Conservation (phyloP, 2,329 filamentous ascomycete species). For the Claviceps lovelessii region DNA sequence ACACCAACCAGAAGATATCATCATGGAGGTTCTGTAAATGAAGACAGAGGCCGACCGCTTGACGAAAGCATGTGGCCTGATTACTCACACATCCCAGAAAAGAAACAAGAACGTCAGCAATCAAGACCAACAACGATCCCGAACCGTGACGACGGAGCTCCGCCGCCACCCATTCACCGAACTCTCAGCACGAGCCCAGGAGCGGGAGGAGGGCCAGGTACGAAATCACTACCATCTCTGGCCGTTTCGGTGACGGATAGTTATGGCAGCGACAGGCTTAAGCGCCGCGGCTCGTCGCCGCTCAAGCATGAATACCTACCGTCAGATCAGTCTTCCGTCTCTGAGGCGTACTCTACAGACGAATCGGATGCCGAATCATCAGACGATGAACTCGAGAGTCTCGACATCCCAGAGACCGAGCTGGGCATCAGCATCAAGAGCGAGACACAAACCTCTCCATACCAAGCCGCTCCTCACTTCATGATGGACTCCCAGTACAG, state of each 20-base stretch:
- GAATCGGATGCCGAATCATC: conserved; percentile 34
- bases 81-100: conserved; percentile 17
- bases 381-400: conserved; percentile 43
- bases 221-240: conserved; percentile 10
- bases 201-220: conserved; percentile 2
- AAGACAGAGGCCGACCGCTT: conserved; percentile 17
- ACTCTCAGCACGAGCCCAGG: conserved; percentile 24
- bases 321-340: conserved; percentile 52
- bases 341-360: conserved; percentile 36
- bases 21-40: conserved; percentile 4
- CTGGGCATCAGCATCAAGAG: conserved; percentile 42
- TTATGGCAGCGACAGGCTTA: conserved; percentile 29
- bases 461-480: conserved; percentile 12
- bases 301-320: conserved; percentile 95
- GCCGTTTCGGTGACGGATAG: conserved; percentile 22
- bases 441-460: conserved; percentile 20
- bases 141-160: conserved; percentile 38
- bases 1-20: conserved; percentile 15
- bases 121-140: conserved; percentile 16
- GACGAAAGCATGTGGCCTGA: conserved; percentile 26
- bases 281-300: conserved; percentile 74
- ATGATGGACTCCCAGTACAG: conserved; percentile 41
- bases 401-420: conserved; percentile 44
- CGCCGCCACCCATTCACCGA: conserved; percentile 40
- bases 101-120: conserved; percentile 6